A percentile compares a stretch with the other conserved stretches of the same genome.
These are phyloP conservation scores for Chlamydomonas reinhardtii DNA, from an alignment of 163 green algal species.

Conservation along the genomic window DNA sequence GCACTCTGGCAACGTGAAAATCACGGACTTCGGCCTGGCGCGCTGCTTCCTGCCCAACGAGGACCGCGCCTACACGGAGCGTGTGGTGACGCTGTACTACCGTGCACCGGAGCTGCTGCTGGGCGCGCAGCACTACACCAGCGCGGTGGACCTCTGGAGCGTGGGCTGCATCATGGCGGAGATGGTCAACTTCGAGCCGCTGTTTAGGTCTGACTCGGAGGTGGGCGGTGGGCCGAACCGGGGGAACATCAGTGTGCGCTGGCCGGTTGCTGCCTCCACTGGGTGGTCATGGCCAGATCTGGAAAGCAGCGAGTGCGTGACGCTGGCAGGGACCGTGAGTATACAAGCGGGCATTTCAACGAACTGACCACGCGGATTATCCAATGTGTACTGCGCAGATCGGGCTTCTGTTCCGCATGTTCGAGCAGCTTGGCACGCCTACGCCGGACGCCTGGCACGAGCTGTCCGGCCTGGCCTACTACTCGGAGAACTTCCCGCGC, in stretches of 20 bases:
- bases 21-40: constrained; percentile 94
- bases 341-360: too few relatives aligned
- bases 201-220: constrained; percentile 72
- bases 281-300: too few relatives aligned
- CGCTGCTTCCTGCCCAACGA: constrained; percentile 77
- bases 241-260: too few relatives aligned
- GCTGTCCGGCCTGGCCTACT: constrained; percentile 61
- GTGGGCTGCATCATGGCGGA: constrained; percentile 91
- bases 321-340: too few relatives aligned
- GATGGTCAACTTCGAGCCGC: constrained; percentile 62
- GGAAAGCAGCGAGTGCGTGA: too few relatives aligned
- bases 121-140: constrained; percentile 70
- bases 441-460: constrained; percentile 62
- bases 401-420: constrained; percentile 75
- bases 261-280: too few relatives aligned
- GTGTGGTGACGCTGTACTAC: constrained; percentile 93
- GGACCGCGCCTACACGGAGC: constrained; percentile 84
- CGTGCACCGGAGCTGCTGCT: constrained; percentile 87
- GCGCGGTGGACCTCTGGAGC: constrained; percentile 84
- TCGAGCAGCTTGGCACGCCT: constrained; percentile 79
- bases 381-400: constrained; percentile 53
- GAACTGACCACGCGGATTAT: too few relatives aligned
- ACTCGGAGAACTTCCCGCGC: constrained; percentile 62
- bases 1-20: constrained; percentile 72
- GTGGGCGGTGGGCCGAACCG: not conserved